A percentile compares a stretch with the other conserved stretches of the same genome.
Evolutionary conservation across 495 filamentous ascomycete genomes (phyloP).

Genomic region (Aspergillus campestris): DNA sequence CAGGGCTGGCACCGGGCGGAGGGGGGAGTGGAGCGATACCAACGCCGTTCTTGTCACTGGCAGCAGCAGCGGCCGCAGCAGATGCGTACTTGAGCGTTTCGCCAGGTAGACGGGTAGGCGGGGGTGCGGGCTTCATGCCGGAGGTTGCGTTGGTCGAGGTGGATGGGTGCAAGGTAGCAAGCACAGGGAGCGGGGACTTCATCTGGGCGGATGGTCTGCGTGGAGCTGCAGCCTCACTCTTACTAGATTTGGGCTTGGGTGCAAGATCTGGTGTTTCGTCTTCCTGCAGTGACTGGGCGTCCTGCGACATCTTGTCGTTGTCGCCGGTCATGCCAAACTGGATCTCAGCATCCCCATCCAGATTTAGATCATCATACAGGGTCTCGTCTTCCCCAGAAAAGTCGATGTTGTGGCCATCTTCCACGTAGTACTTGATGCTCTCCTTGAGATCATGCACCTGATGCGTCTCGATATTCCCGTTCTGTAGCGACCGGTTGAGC

Average conservation of each 20-base stretch:
- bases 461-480: constrained; percentile 78
- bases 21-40: constrained; percentile 90
- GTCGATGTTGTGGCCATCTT: constrained; percentile 79
- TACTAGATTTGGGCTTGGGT: constrained; percentile 43
- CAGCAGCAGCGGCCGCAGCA: constrained; percentile 88
- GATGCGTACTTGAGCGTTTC: constrained; percentile 95
- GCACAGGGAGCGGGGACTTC: constrained; percentile 84
- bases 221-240: constrained; percentile 36
- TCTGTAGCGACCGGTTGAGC: constrained; percentile 80
- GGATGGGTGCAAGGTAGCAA: constrained; percentile 62
- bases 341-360: constrained; percentile 79
- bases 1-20: constrained; percentile 57
- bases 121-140: constrained; percentile 84
- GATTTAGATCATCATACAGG: constrained; percentile 92
- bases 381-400: constrained; percentile 78
- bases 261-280: constrained; percentile 50
- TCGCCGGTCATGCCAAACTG: constrained; percentile 75
- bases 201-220: constrained; percentile 83
- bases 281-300: constrained; percentile 86
- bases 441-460: constrained; percentile 84
- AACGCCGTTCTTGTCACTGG: constrained; percentile 77
- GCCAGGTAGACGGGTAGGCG: constrained; percentile 74
- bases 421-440: constrained; percentile 87
- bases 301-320: constrained; percentile 83
- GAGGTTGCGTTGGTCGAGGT: constrained; percentile 52